These are phyloP conservation scores for Boletus barrowsii DNA, from an alignment of 768 basidiomycete species.

Conservation along the genomic window DNA sequence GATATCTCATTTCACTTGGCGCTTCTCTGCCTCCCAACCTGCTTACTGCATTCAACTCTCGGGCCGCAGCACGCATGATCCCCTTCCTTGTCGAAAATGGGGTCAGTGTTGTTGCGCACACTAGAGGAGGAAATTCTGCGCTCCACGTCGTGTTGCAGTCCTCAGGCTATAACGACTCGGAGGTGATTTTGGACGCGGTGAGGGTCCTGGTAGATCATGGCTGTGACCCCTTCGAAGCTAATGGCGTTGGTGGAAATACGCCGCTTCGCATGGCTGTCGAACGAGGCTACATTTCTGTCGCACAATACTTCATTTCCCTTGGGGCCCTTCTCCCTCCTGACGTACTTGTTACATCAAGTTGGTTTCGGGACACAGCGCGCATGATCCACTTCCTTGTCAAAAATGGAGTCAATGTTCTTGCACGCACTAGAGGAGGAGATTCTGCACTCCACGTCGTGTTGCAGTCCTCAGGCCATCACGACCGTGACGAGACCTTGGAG, in stretches of 20 bases:
- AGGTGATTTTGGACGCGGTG: too few relatives aligned
- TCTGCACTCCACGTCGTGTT: background rate
- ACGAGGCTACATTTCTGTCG: too few relatives aligned
- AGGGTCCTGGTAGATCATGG: too few relatives aligned
- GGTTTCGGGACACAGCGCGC: background rate
- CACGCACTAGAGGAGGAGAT: background rate
- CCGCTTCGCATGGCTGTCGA: too few relatives aligned
- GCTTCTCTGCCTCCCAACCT: background rate
- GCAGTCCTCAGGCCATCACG: background rate
- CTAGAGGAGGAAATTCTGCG: background rate
- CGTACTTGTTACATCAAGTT: too few relatives aligned
- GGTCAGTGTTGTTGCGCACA: background rate
- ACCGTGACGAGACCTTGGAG: background rate
- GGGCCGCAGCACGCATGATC: background rate
- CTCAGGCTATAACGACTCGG: too few relatives aligned
- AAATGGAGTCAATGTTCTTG: background rate
- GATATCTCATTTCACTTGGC: background rate
- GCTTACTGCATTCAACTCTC: background rate
- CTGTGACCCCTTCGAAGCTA: too few relatives aligned
- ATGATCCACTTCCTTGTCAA: background rate
- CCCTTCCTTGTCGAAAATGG: background rate
- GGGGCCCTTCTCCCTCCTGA: too few relatives aligned
- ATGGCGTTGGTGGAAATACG: too few relatives aligned
- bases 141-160: background rate
- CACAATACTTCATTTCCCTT: too few relatives aligned